Percentiles rank a stretch among this genome's conserved stretches.
Conservation (phyloP, 139 green algal species). For the Chlamydomonas schloesseri region DNA sequence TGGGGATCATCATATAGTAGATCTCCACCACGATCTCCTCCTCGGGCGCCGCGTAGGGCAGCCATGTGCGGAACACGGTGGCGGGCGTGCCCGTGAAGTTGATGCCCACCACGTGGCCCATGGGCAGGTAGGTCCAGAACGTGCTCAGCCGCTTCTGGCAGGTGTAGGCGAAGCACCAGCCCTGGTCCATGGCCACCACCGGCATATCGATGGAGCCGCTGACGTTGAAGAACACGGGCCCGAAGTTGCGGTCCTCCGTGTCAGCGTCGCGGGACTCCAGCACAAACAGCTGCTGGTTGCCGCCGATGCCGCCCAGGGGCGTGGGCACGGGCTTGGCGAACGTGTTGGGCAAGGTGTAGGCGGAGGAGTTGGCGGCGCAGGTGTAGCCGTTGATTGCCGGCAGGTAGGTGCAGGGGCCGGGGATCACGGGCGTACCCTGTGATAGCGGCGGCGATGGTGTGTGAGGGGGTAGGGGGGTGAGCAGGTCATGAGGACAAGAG, state of each 20-base stretch:
- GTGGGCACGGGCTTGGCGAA: slow-evolving; percentile 39
- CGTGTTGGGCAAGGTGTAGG: slow-evolving; percentile 28
- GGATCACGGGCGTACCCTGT: slow-evolving; percentile 42
- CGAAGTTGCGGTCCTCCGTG: slow-evolving; percentile 69
- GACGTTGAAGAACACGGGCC: slow-evolving; percentile 56
- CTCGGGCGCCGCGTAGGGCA: slow-evolving; percentile 48
- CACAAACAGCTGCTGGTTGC: slow-evolving; percentile 58
- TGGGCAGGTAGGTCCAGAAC: slow-evolving; percentile 61
- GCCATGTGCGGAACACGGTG: slow-evolving; percentile 41
- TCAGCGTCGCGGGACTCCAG: slow-evolving; percentile 65
- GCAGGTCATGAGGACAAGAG: too few species aligned
- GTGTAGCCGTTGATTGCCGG: slow-evolving; percentile 34
- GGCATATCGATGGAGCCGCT: slow-evolving; percentile 39
- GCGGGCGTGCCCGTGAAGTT: slow-evolving; percentile 59
- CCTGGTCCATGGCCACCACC: slow-evolving; percentile 44
- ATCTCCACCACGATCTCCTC: slow-evolving; percentile 49
- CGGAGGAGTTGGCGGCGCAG: slow-evolving; percentile 36
- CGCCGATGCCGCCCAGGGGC: slow-evolving; percentile 44
- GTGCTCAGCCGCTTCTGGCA: slow-evolving; percentile 55
- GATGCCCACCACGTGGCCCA: slow-evolving; percentile 1
- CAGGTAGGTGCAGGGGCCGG: slow-evolving; percentile 51
- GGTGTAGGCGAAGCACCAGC: slow-evolving; percentile 73
- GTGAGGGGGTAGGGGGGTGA: too few species aligned
- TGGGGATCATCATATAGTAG: slow-evolving; percentile 45
- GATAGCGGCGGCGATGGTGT: too few species aligned